Evolutionary conservation across 2,329 filamentous ascomycete genomes (phyloP).

Genomic region (Colletotrichum graminicola): DNA sequence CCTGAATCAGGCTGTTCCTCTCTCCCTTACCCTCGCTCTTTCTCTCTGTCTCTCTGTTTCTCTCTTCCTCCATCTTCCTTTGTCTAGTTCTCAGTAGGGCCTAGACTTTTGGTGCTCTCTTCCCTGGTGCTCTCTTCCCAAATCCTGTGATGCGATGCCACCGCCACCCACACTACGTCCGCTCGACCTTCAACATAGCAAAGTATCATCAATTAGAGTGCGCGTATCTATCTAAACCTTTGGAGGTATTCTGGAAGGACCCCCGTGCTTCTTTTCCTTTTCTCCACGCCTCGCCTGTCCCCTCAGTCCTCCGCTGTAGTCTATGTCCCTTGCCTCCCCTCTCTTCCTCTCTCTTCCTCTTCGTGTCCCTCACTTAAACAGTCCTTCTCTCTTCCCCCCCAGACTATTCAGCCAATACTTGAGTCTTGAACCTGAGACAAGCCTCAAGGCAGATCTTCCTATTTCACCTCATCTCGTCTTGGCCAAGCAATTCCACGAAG

Average conservation of each 20-base stretch:
- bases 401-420: constrained; percentile 24
- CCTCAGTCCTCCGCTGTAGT: not conserved
- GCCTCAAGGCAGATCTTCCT: constrained; percentile 28
- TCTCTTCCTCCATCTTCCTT: too few species aligned
- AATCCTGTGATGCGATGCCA: constrained; percentile 33
- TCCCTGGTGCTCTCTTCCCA: constrained; percentile 20
- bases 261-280: not conserved
- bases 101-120: not conserved
- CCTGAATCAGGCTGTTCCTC: not conserved
- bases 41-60: not conserved
- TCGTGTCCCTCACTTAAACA: not conserved
- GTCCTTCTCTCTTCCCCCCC: not conserved
- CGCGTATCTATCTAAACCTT: not conserved
- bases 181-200: not conserved
- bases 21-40: not conserved
- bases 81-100: not conserved
- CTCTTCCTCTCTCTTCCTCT: not conserved
- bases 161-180: constrained; percentile 18
- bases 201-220: too few species aligned
- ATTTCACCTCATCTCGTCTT: constrained; percentile 27
- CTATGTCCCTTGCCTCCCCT: not conserved
- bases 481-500: constrained; percentile 21
- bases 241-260: not conserved
- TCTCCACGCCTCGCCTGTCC: not conserved
- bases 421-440: constrained; percentile 35